Conservation (phyloP, 163 green algal genomes). For the Chlorella variabilis region DNA sequence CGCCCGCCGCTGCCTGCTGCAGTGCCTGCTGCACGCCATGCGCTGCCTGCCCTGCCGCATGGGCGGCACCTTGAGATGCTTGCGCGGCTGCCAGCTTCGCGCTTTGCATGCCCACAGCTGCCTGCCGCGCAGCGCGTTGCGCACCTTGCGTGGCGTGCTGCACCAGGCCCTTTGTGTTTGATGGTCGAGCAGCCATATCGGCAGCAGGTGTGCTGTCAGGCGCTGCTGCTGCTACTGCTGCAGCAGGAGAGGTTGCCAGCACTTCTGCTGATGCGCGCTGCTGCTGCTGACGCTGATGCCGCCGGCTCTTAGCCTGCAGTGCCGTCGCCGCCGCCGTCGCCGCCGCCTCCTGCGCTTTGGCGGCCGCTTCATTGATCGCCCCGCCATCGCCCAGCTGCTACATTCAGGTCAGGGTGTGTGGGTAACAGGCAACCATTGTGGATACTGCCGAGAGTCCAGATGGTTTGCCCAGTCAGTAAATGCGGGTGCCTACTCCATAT, state of each 20-base stretch:
- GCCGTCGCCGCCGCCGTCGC: slow-evolving; percentile 3
- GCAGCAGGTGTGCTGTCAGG: neutral
- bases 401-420: neutral
- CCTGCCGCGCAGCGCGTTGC: neutral
- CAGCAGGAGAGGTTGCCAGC: neutral
- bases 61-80: too few relatives aligned
- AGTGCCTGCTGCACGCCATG: neutral
- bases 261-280: slow-evolving; percentile 18
- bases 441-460: too few relatives aligned
- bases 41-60: neutral
- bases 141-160: neutral
- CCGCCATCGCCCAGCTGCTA: slow-evolving; percentile 7
- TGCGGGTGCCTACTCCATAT: too few relatives aligned
- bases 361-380: neutral
- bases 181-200: too few relatives aligned
- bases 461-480: too few relatives aligned
- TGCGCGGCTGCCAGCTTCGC: neutral
- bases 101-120: too few relatives aligned
- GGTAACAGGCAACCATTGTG: too few relatives aligned
- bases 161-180: neutral
- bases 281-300: slow-evolving; percentile 19
- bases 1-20: neutral
- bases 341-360: neutral
- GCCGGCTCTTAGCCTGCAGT: slow-evolving; percentile 10
- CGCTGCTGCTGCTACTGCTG: neutral